Percentiles rank a stretch among this genome's conserved stretches.
Conservation (phyloP, 1,284 basidiomycete genomes). For the Moniliophthora roreri region DNA sequence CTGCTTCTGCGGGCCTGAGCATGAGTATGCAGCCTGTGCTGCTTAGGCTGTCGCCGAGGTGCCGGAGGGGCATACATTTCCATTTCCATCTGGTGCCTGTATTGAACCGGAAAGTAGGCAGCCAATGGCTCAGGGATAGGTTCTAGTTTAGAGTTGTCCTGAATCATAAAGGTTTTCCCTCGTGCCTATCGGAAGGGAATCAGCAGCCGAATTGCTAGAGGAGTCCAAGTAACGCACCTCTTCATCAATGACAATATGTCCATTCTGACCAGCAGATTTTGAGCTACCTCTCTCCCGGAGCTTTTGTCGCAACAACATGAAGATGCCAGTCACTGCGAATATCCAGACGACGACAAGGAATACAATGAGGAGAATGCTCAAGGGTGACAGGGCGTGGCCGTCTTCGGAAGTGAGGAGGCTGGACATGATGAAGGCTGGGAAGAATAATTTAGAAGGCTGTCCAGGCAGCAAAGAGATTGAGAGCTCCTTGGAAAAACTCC, state of each 20-base stretch:
- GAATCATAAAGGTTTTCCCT: no score
- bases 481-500: no score
- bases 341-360: not conserved
- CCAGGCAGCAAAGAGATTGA: no score
- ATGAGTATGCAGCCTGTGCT: not conserved
- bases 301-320: not conserved
- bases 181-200: no score
- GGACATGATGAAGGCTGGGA: no score
- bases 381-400: not conserved
- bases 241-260: no score
- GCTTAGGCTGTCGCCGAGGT: not conserved
- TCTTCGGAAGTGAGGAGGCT: not conserved
- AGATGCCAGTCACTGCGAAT: not conserved
- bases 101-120: not conserved
- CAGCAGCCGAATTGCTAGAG: no score
- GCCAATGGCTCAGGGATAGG: conserved; percentile 1
- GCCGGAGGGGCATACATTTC: not conserved
- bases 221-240: no score
- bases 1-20: not conserved
- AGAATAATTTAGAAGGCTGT: no score
- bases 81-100: conserved; percentile 5
- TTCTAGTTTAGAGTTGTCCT: not conserved
- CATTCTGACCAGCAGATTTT: not conserved
- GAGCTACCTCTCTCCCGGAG: not conserved
- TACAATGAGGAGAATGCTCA: not conserved